Base-by-base conservation (phyloP, 805 yeast genomes). In the Yamadazyma takamatsuzukensis region DNA sequence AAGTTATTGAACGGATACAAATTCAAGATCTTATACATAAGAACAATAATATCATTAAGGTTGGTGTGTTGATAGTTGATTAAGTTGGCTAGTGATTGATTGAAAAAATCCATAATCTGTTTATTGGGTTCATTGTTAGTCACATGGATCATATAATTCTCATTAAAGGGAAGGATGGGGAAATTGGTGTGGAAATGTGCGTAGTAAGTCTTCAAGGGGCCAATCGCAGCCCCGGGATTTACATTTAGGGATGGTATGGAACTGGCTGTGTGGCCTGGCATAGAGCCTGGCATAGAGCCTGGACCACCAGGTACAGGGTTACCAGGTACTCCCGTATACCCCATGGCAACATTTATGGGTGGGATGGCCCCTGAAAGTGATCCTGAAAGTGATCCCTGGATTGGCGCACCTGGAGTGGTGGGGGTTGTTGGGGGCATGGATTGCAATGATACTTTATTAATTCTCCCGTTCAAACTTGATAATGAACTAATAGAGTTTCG, bases 151-250 rank as follows among this genome's bases (percentile, higher is more conserved):
- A 68, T 38, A 12, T 45, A 43, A 12, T 46, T 43, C 14, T 49
- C 49, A 32, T 59, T 51, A 34, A 54, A 52, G 1, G 76, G 70
- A 16, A 75, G 51, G 3, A 74, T 50, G 6, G 79, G 78, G 40
- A 70, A 68, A 27, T 55, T 61, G 1, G 39, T 34, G 42, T 74
- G 78, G 44, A 68, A 60, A 26, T 56, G 63, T 6, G 55, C 26
- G 42, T 70, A 74, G 45, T 74, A 74, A 4, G 55, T 34, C 21
- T 58, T 61, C 13, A 70, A 36, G 41, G n/a, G n/a, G n/a, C n/a
- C n/a, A n/a, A n/a, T n/a, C n/a, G n/a, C n/a, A n/a, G n/a, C n/a
- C n/a, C n/a, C n/a, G n/a, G n/a, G n/a, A n/a, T n/a, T n/a, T n/a
- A n/a, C n/a, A n/a, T n/a, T n/a, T n/a, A n/a, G n/a, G n/a, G n/a